phyloP scores from a whole-genome alignment of 192 early-diverging fungal genomes.

The Thoreauomyces humboldtii region DNA sequence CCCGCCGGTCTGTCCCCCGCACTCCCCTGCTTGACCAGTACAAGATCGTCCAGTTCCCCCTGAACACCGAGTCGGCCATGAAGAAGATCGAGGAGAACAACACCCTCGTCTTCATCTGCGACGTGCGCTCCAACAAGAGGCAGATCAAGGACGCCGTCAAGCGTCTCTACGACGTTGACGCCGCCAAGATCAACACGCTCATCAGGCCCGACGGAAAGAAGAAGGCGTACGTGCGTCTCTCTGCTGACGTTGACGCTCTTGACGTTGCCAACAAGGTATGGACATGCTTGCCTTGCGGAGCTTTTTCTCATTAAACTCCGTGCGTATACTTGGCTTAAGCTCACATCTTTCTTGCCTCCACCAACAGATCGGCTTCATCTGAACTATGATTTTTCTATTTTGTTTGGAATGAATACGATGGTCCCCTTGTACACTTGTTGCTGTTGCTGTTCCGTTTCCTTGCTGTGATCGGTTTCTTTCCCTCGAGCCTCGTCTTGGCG shows the following conservation, averaged over 20 bases:
- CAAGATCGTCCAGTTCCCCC: conserved; percentile 84
- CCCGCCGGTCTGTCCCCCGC: conserved; percentile 82
- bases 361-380: too few species aligned
- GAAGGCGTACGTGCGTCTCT: conserved; percentile 98
- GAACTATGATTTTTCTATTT: too few species aligned
- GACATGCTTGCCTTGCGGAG: too few species aligned
- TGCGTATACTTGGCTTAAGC: too few species aligned
- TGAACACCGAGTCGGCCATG: conserved; percentile 99
- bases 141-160: conserved; percentile 98
- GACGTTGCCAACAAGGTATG: conserved; percentile 83
- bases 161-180: conserved; percentile 95
- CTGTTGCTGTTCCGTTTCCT: too few species aligned
- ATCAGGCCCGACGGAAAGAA: conserved; percentile 95
- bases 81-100: conserved; percentile 99
- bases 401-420: too few species aligned
- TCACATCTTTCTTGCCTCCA: too few species aligned
- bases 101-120: conserved; percentile 97
- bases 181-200: conserved; percentile 94
- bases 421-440: too few species aligned
- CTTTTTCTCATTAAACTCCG: too few species aligned
- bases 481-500: too few species aligned
- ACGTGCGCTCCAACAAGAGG: conserved; percentile 96
- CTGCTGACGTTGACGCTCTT: conserved; percentile 94
- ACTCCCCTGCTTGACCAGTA: conserved; percentile 83
- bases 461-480: too few species aligned